Conservation (phyloP, 139 green algal genomes). For the Coelastrella sp. region DNA sequence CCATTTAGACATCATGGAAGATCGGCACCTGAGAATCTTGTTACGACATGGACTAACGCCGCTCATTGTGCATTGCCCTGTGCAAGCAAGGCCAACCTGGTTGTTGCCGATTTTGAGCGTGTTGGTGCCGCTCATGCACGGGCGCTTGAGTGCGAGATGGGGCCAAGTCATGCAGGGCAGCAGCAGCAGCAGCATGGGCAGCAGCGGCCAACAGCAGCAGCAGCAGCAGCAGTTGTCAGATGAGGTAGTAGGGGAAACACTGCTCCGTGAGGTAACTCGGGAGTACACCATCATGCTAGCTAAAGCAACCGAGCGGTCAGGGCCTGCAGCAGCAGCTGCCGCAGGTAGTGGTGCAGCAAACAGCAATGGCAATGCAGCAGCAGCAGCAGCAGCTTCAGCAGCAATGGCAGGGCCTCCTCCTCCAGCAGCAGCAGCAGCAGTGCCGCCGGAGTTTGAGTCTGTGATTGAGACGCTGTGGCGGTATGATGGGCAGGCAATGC, state of each 20-base stretch:
- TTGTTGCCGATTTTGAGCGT: conserved; percentile 55
- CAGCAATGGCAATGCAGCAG: conserved; percentile 8
- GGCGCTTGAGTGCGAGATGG: conserved; percentile 36
- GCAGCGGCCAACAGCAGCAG: background rate
- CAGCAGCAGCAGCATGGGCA: conserved; percentile 13
- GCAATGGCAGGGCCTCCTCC: conserved; percentile 8
- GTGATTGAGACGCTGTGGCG: conserved; percentile 68
- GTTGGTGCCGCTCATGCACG: conserved; percentile 49
- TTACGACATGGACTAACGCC: conserved; percentile 72
- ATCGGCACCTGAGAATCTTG: conserved; percentile 72
- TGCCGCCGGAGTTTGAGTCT: background rate
- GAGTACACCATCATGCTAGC: conserved; percentile 74
- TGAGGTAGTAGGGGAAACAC: conserved; percentile 72
- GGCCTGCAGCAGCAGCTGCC: background rate
- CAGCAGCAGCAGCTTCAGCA: conserved; percentile 25
- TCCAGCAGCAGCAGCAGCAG: background rate
- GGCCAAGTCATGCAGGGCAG: background rate
- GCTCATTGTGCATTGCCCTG: conserved; percentile 61
- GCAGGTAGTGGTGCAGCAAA: background rate
- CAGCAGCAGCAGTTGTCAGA: conserved; percentile 54
- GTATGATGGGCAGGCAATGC: conserved; percentile 52
- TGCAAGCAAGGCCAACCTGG: conserved; percentile 45
- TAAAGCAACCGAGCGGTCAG: conserved; percentile 24
- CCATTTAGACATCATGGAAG: conserved; percentile 57
- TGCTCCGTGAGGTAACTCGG: conserved; percentile 76